These are phyloP conservation scores for Trichoderma citrinoviride DNA, from an alignment of 2,329 filamentous ascomycete species.

Conservation along the genomic window DNA sequence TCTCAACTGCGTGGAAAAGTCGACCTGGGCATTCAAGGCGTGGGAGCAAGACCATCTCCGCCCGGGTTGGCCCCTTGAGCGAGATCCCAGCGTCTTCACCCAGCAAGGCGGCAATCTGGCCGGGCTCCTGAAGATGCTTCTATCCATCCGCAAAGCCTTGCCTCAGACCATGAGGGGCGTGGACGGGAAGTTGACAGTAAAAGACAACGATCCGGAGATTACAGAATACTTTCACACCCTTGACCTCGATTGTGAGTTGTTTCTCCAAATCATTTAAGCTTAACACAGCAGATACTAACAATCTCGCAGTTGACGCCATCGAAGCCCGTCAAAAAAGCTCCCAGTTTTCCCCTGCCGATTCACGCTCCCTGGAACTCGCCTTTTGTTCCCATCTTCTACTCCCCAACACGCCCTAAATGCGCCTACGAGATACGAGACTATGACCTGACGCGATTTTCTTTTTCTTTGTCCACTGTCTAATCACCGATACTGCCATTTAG, in stretches of 20 bases:
- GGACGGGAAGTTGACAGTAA: slow-evolving; percentile 49
- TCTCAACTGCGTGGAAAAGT: slow-evolving; percentile 65
- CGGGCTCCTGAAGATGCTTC: slow-evolving; percentile 58
- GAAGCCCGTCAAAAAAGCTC: slow-evolving; percentile 49
- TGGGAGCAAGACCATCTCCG: slow-evolving; percentile 63
- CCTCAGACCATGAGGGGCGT: slow-evolving; percentile 50
- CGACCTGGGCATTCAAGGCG: slow-evolving; percentile 66
- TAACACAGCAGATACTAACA: neutral
- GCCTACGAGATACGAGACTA: slow-evolving; percentile 20
- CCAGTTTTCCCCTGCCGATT: slow-evolving; percentile 50
- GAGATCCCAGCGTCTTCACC: slow-evolving; percentile 54
- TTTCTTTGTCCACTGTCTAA: neutral
- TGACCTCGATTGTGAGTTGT: slow-evolving; percentile 56
- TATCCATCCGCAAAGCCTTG: slow-evolving; percentile 58
- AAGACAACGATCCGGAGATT: slow-evolving; percentile 47
- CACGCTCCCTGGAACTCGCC: slow-evolving; percentile 50
- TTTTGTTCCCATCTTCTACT: slow-evolving; percentile 50
- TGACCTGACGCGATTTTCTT: neutral
- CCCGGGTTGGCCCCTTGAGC: slow-evolving; percentile 59
- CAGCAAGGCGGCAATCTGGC: slow-evolving; percentile 59
- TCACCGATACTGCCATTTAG: slow-evolving; percentile 8
- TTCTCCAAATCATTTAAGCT: neutral
- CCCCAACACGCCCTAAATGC: slow-evolving; percentile 30
- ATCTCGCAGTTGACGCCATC: slow-evolving; percentile 34
- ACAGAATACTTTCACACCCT: slow-evolving; percentile 55